Conservation (phyloP, 192 early-diverging fungal species). For the Radiomyces spectabilis region DNA sequence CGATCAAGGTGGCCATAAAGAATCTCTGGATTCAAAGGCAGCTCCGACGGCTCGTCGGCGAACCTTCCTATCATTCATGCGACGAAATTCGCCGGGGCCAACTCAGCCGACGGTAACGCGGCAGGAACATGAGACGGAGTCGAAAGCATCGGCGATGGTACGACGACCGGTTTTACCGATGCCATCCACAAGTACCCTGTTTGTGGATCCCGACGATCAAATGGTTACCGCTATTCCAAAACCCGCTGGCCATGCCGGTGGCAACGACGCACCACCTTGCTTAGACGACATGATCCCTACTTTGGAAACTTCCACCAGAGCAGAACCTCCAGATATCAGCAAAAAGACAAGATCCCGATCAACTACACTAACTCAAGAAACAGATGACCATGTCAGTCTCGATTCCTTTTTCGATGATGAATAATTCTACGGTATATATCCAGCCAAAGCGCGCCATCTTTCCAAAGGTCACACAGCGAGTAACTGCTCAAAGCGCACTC, state of each 20-base stretch:
- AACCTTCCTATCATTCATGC: conserved; percentile 7
- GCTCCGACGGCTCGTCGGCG: not conserved
- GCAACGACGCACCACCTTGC: not conserved
- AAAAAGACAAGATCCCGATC: not conserved
- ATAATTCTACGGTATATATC: too few relatives aligned
- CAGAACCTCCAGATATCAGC: not conserved
- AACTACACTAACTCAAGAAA: not conserved
- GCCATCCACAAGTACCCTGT: conserved; percentile 12
- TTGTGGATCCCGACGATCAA: conserved; percentile 25
- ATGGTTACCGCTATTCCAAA: too few relatives aligned
- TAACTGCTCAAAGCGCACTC: too few relatives aligned
- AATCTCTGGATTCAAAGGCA: not conserved
- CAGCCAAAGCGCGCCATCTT: too few relatives aligned
- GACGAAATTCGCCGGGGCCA: not conserved
- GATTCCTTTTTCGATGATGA: conserved; percentile 21
- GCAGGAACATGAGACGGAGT: not conserved
- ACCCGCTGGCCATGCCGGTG: not conserved
- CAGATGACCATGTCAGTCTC: conserved; percentile 10
- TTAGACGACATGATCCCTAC: not conserved
- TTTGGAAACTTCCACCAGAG: not conserved
- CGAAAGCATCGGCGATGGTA: too few relatives aligned
- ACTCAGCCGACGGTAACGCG: not conserved
- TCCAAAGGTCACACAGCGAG: too few relatives aligned
- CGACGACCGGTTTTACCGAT: not conserved
- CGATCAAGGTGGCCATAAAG: not conserved